A percentile compares a stretch with the other conserved stretches of the same genome.
Conservation (phyloP, 2,329 filamentous ascomycete genomes). For the Apiospora rasikravindrae region DNA sequence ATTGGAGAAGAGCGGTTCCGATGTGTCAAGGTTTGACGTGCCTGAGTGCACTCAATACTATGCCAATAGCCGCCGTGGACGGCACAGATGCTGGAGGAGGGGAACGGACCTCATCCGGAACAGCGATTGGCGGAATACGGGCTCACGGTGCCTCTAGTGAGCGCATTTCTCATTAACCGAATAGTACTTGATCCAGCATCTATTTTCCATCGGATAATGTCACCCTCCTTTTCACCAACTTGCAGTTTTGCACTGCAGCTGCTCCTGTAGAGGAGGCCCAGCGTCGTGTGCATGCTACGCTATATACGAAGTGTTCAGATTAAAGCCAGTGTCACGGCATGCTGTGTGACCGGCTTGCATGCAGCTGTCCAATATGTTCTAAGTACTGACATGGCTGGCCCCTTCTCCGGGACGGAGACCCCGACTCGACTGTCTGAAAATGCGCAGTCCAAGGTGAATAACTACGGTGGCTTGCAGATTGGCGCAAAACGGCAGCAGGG, state of each 20-base stretch:
- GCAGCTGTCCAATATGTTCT: no score
- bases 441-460: no score
- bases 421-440: no score
- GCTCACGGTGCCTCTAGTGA: not conserved
- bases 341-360: not conserved
- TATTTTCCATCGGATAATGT: not conserved
- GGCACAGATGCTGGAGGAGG: not conserved
- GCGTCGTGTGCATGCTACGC: not conserved
- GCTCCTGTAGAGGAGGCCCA: not conserved
- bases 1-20: not conserved
- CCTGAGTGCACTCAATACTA: not conserved
- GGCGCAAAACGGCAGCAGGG: not conserved
- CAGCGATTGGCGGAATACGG: not conserved
- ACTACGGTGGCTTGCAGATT: no score
- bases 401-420: no score
- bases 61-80: not conserved
- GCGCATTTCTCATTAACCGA: not conserved
- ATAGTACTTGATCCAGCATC: not conserved
- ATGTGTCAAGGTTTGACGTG: not conserved
- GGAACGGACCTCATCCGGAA: no score
- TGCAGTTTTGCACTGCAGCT: not conserved
- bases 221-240: not conserved
- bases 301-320: not conserved
- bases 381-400: not conserved
- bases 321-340: not conserved